A percentile compares a stretch with the other conserved stretches of the same genome.
These are phyloP conservation scores for Thelonectria discophora DNA, from an alignment of 2,329 filamentous ascomycete species.

Conservation along the genomic window DNA sequence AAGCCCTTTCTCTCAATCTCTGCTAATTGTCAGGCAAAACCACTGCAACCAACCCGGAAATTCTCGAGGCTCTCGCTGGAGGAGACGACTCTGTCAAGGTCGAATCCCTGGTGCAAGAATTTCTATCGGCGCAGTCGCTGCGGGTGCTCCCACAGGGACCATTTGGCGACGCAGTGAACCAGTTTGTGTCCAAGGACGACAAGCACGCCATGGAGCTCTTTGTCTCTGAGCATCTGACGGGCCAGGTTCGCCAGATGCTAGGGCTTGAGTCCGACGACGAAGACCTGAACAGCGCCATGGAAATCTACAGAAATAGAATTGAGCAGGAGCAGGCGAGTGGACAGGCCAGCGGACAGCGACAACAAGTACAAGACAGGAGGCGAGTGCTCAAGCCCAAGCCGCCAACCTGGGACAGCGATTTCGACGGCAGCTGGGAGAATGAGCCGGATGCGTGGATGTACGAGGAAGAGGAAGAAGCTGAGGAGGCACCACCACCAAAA, in stretches of 20 bases:
- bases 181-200: constrained; percentile 95
- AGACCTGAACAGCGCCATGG: constrained; percentile 78
- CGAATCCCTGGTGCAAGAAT: constrained; percentile 87
- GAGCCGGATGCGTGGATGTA: constrained; percentile 68
- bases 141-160: constrained; percentile 92
- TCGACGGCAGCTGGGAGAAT: constrained; percentile 87
- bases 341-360: constrained; percentile 42
- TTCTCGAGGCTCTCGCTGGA: constrained; percentile 62
- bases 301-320: constrained; percentile 72
- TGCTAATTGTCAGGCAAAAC: constrained; percentile 43
- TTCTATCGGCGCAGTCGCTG: constrained; percentile 84
- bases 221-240: constrained; percentile 74
- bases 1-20: fast-evolving
- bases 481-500: constrained; percentile 45
- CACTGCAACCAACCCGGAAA: constrained; percentile 65
- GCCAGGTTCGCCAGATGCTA: constrained; percentile 76
- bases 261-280: constrained; percentile 69
- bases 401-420: constrained; percentile 85
- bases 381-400: constrained; percentile 76
- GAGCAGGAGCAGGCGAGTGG: constrained; percentile 78
- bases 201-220: constrained; percentile 90
- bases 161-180: constrained; percentile 90
- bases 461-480: constrained; percentile 39
- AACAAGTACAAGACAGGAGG: constrained; percentile 51
- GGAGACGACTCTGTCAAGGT: constrained; percentile 79